These are phyloP conservation scores for Brassica carinata DNA, from an alignment of 345 rosid species.

Conservation along the genomic window DNA sequence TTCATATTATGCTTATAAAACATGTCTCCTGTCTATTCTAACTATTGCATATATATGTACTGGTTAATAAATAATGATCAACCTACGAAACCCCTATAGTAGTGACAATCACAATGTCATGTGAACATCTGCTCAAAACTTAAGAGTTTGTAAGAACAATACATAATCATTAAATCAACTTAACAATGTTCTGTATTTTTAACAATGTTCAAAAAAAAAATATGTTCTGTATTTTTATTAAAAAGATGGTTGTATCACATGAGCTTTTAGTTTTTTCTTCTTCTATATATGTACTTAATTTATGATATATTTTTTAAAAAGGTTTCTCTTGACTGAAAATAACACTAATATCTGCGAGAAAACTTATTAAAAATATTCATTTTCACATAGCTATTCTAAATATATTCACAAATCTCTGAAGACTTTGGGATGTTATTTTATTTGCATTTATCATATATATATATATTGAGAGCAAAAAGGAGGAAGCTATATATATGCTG, in stretches of 20 bases:
- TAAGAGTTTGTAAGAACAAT: background rate
- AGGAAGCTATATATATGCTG: background rate
- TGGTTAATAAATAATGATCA: constrained; percentile 25
- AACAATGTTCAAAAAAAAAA: too few relatives aligned
- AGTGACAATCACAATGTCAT: constrained; percentile 24
- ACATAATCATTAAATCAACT: background rate
- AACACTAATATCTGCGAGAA: background rate
- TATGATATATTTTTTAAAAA: background rate
- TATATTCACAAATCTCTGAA: background rate
- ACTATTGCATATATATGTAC: background rate
- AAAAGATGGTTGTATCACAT: background rate
- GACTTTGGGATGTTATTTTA: background rate
- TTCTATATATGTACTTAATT: background rate
- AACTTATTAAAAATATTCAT: background rate
- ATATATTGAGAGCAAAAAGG: background rate
- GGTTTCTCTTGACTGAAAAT: background rate
- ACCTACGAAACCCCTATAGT: background rate
- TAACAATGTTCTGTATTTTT: background rate
- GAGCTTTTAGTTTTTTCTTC: background rate
- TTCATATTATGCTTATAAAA: constrained; percentile 23
- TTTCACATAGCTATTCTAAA: background rate
- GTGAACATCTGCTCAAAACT: constrained; percentile 13
- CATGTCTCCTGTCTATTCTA: constrained; percentile 17
- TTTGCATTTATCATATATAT: background rate
- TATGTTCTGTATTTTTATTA: background rate